Base-by-base conservation (phyloP, 2,329 filamentous ascomycete genomes). In the Simplicillium sp. region DNA sequence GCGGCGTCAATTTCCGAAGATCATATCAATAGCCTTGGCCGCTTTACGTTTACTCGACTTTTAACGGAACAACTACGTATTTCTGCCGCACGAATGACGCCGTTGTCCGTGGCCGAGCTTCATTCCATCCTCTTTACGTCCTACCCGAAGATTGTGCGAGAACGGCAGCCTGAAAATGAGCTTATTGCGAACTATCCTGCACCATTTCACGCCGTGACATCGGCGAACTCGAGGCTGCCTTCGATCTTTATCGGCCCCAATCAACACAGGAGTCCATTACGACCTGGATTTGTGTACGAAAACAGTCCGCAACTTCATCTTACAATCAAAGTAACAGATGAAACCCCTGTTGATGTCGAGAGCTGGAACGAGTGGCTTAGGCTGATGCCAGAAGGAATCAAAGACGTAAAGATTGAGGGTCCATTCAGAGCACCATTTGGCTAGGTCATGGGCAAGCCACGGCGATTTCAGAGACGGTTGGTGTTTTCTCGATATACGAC, bases 321-420 rank as follows among this genome's bases (percentile, higher is more conserved):
- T 7, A 70, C 67, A 9, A 64, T 78, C 41, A 63, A 67, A 18
- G 54, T 78, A 34, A 63, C 64, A 3, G 72, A 75, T 33, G 71
- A 73, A 17, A 63, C 64, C 9, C 20, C 20, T 25, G 56, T 75
- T 44, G 68, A 73, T 44, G 53, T 70, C 40, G 72, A 77, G 38
- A 67, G 58, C 41, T 77, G 74, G 73, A 62, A 67, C 40, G 73
- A 78, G 50, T 78, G 74, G 73, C 55, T 79, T 46, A 68, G 74
- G 16, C 59, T 72, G 50, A 73, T 78, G 66, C 75, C 75, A 2
- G 71, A 75, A 42, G 68, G 71, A 7, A 66, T 77, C 47, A 68
- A 61, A 48, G 73, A 77, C 43, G 62, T 77, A 41, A 72, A 69
- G 54, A 66, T 77, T 34, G 73, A 77, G 17, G 70, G 70, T 3